Evolutionary conservation across 352 stramenopile species (phyloP).

Genomic region (Globisporangium recalcitrans): DNA sequence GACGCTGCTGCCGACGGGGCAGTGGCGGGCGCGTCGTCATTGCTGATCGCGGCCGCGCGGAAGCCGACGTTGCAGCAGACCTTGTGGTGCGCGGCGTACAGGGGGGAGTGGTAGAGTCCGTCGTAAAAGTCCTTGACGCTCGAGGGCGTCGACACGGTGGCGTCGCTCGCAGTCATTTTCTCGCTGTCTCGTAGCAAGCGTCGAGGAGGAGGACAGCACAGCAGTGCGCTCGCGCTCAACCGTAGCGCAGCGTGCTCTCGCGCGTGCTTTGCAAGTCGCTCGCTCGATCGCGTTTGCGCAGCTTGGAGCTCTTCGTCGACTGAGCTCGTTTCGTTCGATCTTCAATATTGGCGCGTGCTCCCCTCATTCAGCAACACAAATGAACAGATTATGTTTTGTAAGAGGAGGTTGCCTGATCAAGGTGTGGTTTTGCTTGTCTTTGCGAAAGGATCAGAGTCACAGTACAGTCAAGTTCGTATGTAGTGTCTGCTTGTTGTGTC

Average conservation of each 20-base stretch:
- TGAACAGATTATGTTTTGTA: background rate
- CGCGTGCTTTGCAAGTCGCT: background rate
- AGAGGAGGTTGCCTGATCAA: background rate
- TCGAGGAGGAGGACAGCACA: too few species aligned
- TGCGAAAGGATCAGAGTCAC: background rate
- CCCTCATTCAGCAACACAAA: background rate
- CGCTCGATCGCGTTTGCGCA: background rate
- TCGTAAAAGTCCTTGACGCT: constrained; percentile 73
- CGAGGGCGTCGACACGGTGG: constrained; percentile 5
- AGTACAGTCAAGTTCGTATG: too few species aligned
- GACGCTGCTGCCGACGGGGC: constrained; percentile 3
- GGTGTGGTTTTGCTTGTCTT: background rate
- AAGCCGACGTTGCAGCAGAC: constrained; percentile 73
- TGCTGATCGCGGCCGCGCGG: constrained; percentile 20
- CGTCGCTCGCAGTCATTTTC: too few species aligned
- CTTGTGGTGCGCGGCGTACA: constrained; percentile 59
- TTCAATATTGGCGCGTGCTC: constrained; percentile 4
- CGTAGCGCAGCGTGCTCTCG: background rate
- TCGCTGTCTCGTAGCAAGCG: too few species aligned
- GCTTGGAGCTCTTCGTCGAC: background rate
- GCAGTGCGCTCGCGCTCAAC: too few species aligned
- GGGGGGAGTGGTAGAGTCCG: constrained; percentile 62
- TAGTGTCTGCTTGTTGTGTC: too few species aligned
- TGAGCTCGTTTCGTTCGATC: background rate
- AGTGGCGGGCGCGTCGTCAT: background rate